phyloP scores from a whole-genome alignment of 2,329 filamentous ascomycete species.

The Orbilia ellipsospora region DNA sequence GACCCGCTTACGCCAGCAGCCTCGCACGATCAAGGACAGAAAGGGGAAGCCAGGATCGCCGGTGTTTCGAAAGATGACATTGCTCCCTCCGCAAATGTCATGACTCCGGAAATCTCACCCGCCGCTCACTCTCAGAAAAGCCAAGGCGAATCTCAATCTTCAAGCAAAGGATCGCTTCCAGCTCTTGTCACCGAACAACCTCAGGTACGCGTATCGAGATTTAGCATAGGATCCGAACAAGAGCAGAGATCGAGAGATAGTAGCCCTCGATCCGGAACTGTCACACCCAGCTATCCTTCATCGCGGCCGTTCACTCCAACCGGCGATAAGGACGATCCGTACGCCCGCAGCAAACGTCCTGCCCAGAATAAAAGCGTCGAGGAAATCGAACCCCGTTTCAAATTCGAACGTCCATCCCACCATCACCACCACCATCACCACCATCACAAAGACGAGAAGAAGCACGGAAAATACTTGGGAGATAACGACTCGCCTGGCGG shows the following conservation, averaged over 20 bases:
- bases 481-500: constrained; percentile 65
- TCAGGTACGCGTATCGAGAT: constrained; percentile 62
- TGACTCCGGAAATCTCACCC: constrained; percentile 77
- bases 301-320: constrained; percentile 81
- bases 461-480: constrained; percentile 65
- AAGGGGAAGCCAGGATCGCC: constrained; percentile 36
- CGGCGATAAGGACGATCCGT: constrained; percentile 84
- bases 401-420: constrained; percentile 77
- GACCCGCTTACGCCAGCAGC: constrained; percentile 55
- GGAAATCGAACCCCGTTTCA: constrained; percentile 81
- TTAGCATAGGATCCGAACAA: constrained; percentile 71
- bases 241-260: constrained; percentile 68
- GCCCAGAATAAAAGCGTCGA: constrained; percentile 71
- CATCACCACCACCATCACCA: constrained; percentile 62
- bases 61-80: constrained; percentile 24
- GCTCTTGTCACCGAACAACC: constrained; percentile 24
- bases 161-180: constrained; percentile 36
- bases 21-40: constrained; percentile 53
- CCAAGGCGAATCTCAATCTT: constrained; percentile 61
- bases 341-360: constrained; percentile 81
- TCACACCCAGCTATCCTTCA: constrained; percentile 71
- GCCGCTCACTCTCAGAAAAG: constrained; percentile 66
- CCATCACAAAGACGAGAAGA: constrained; percentile 65
- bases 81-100: constrained; percentile 65
- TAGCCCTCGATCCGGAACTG: constrained; percentile 70